These are phyloP conservation scores for Xylariaceae sp. DNA, from an alignment of 2,329 filamentous ascomycete species.

Conservation along the genomic window DNA sequence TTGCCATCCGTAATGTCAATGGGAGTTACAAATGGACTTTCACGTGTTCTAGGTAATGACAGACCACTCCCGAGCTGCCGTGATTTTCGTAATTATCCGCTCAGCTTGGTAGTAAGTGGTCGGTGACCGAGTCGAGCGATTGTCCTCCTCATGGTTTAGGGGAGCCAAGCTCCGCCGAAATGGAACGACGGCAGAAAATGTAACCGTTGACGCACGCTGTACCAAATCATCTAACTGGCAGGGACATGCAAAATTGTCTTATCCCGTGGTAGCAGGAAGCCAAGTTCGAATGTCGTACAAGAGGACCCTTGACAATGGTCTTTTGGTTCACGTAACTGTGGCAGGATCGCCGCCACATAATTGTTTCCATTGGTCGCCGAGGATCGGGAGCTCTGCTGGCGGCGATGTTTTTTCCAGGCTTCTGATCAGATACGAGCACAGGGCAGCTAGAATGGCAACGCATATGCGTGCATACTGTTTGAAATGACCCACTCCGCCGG, in stretches of 20 bases:
- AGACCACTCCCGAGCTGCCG: conserved; percentile 5
- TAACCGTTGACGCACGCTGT: conserved; percentile 35
- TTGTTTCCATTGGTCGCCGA: conserved; percentile 21
- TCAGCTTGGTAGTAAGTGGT: conserved; percentile 19
- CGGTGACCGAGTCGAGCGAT: conserved; percentile 16
- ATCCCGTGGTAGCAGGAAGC: not conserved
- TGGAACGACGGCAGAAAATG: conserved; percentile 39
- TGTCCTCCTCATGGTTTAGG: conserved; percentile 2
- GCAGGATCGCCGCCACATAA: conserved; percentile 25
- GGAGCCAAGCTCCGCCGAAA: conserved; percentile 26
- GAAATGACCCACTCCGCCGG: conserved; percentile 2
- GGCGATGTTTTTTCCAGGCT: not conserved
- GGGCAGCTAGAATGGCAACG: not conserved
- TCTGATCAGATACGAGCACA: not conserved
- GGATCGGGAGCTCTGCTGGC: conserved; percentile 6
- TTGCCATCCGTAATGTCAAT: conserved; percentile 14
- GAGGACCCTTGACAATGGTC: conserved; percentile 10
- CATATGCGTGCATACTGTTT: conserved; percentile 7
- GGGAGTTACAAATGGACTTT: conserved; percentile 9
- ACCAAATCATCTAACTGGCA: conserved; percentile 32
- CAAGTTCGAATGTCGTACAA: conserved; percentile 8
- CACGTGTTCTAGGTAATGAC: conserved; percentile 6
- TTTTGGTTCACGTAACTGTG: conserved; percentile 4
- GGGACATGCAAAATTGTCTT: conserved; percentile 31
- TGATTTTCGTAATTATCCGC: conserved; percentile 3